These are phyloP conservation scores for Daldinia grandis DNA, from an alignment of 495 filamentous ascomycete species.

Conservation along the genomic window DNA sequence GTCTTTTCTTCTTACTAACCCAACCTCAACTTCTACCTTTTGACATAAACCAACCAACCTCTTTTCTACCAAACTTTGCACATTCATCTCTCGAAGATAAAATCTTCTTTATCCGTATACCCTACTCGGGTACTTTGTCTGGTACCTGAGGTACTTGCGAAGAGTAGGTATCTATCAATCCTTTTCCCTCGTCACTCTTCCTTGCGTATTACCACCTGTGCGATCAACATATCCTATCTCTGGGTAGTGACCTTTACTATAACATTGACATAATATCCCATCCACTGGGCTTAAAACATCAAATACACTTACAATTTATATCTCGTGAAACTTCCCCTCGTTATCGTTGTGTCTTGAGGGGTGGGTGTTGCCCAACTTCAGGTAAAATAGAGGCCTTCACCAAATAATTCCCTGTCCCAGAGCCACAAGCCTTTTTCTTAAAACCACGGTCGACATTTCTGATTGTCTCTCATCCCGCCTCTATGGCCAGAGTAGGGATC, in stretches of 20 bases:
- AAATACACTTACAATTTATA: neutral
- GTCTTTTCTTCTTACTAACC: neutral
- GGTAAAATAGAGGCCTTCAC: neutral
- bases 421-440: neutral
- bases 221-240: neutral
- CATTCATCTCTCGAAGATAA: neutral
- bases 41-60: neutral
- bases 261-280: neutral
- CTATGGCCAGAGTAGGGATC: neutral
- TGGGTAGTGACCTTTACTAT: neutral
- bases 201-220: neutral
- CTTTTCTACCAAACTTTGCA: neutral
- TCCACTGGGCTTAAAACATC: too few relatives aligned
- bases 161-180: neutral
- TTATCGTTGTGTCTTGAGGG: neutral
- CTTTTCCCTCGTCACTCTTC: neutral
- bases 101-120: neutral
- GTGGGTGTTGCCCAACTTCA: neutral
- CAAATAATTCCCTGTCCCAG: neutral
- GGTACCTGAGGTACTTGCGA: neutral
- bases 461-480: neutral
- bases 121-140: neutral
- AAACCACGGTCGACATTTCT: neutral
- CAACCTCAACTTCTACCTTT: neutral
- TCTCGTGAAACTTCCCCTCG: neutral